A percentile compares a stretch with the other conserved stretches of the same genome.
Evolutionary conservation across 2,329 filamentous ascomycete species (phyloP).

Genomic region (Neocucurbitaria cava): DNA sequence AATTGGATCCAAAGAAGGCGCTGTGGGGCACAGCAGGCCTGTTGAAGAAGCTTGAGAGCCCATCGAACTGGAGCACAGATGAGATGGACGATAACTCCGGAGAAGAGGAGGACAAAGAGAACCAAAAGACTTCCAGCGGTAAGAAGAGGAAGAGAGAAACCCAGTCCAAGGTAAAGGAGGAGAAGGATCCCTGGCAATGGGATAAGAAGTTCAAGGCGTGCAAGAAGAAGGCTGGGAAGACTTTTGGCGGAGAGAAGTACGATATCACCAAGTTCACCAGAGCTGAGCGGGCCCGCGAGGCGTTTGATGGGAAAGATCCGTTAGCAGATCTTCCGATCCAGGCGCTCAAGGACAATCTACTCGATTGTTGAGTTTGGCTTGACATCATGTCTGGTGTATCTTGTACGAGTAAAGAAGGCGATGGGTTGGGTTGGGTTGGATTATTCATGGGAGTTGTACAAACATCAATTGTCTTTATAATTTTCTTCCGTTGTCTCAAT

Average conservation of each 20-base stretch:
- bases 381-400: background rate
- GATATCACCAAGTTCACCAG: slow-evolving; percentile 30
- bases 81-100: slow-evolving; percentile 1
- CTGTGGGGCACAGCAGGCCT: slow-evolving; percentile 10
- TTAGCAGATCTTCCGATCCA: slow-evolving; percentile 11
- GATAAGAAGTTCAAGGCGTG: slow-evolving; percentile 10
- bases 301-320: slow-evolving; percentile 20
- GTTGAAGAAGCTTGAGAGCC: slow-evolving; percentile 15
- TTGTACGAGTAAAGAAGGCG: background rate
- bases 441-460: background rate
- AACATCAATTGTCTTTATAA: background rate
- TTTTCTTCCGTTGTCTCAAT: no score
- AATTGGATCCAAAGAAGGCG: slow-evolving; percentile 18
- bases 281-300: slow-evolving; percentile 12
- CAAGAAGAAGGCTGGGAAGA: background rate
- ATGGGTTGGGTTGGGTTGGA: background rate
- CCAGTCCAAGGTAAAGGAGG: background rate
- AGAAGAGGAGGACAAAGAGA: slow-evolving; percentile 6
- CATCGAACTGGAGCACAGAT: background rate
- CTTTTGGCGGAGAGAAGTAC: slow-evolving; percentile 18
- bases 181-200: slow-evolving; percentile 25
- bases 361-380: slow-evolving; percentile 13
- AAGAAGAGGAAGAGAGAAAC: slow-evolving; percentile 3
- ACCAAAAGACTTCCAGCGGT: background rate
- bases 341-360: slow-evolving; percentile 9